These are phyloP conservation scores for Conoideocrella luteorostrata DNA, from an alignment of 2,329 filamentous ascomycete species.

Conservation along the genomic window DNA sequence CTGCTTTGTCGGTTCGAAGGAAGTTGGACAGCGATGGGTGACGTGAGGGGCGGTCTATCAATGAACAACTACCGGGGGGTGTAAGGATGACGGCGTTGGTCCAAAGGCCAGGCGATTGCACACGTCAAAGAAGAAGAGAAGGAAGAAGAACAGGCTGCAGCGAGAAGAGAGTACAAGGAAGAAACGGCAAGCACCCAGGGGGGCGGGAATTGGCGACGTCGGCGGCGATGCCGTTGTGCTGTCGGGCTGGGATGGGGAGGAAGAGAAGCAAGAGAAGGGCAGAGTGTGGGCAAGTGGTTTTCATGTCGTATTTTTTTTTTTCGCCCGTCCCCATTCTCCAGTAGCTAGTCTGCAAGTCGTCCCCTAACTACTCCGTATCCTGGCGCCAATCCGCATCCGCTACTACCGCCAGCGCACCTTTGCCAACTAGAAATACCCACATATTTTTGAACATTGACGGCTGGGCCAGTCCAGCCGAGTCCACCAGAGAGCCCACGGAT, in stretches of 20 bases:
- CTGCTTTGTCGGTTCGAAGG: constrained; percentile 5
- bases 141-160: constrained; percentile 7
- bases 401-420: too few species aligned
- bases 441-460: too few species aligned
- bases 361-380: too few species aligned
- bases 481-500: too few species aligned
- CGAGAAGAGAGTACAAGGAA: constrained; percentile 9
- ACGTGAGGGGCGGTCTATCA: constrained; percentile 2
- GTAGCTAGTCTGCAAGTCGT: neutral
- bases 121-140: constrained; percentile 4
- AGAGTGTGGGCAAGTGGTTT: constrained; percentile 18
- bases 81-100: neutral
- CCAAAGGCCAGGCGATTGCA: neutral
- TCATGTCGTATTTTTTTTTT: constrained; percentile 20
- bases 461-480: too few species aligned
- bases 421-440: too few species aligned
- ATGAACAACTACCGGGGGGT: constrained; percentile 3
- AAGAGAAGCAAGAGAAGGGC: constrained; percentile 18
- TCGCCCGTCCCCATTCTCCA: neutral
- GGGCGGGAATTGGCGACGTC: constrained; percentile 18
- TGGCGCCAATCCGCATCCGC: neutral
- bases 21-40: neutral
- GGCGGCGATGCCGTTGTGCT: constrained; percentile 21
- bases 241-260: constrained; percentile 20
- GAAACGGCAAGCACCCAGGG: constrained; percentile 13